Conservation (phyloP, 2,329 filamentous ascomycete species). For the Cercospora sojina region DNA sequence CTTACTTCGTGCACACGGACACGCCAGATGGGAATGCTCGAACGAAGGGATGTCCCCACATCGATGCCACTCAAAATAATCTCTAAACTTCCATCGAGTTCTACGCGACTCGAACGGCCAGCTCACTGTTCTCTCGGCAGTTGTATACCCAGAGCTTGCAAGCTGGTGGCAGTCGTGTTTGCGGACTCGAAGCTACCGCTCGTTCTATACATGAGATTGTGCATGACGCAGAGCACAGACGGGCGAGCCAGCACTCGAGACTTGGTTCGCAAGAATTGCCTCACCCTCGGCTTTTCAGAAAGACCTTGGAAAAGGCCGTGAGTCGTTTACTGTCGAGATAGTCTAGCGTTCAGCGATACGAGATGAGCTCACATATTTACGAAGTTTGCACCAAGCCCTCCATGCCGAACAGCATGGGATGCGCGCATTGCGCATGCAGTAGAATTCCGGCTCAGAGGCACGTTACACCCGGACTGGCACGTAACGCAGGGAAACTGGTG, state of each 20-base stretch:
- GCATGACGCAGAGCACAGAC: not conserved
- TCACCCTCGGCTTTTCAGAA: not conserved
- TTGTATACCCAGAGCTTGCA: not conserved
- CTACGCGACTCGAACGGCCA: not conserved
- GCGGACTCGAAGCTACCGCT: not conserved
- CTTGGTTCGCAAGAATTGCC: not conserved
- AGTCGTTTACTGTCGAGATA: not conserved
- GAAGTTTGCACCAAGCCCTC: not conserved
- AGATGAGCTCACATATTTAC: not conserved
- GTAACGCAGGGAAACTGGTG: not conserved
- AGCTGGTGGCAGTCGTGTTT: not conserved
- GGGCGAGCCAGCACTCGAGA: not conserved
- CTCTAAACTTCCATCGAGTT: not conserved
- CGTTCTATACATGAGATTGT: not conserved
- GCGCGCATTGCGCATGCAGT: not conserved
- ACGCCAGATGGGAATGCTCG: not conserved
- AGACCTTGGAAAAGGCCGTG: not conserved
- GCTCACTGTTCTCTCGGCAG: not conserved
- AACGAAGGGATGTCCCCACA: not conserved
- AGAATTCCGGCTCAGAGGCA: not conserved
- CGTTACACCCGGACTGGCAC: not conserved
- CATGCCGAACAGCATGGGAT: not conserved
- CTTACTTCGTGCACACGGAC: not conserved
- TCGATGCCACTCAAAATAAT: not conserved
- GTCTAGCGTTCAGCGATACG: constrained; percentile 5